Evolutionary conservation across 1,284 basidiomycete genomes (phyloP).

Genomic region (Naganishia sp.): DNA sequence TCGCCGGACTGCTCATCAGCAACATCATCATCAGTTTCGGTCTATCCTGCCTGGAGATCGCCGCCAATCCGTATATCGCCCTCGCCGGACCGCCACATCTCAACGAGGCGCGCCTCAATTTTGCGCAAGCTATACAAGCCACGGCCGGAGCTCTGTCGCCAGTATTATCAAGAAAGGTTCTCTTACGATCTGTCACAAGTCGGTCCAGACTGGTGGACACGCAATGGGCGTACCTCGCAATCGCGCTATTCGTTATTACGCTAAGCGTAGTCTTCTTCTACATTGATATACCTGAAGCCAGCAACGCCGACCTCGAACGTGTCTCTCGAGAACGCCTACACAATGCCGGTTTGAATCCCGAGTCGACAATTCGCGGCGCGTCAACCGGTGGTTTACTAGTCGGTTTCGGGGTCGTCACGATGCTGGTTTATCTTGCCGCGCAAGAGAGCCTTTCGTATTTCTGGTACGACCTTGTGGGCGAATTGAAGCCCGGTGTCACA

Average conservation of each 20-base stretch:
- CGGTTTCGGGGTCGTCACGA: conserved; percentile 38
- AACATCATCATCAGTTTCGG: conserved; percentile 50
- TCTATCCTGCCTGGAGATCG: conserved; percentile 47
- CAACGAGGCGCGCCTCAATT: conserved; percentile 48
- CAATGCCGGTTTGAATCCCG: conserved; percentile 8
- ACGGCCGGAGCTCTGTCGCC: conserved; percentile 46
- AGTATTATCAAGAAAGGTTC: conserved; percentile 45
- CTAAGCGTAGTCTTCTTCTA: conserved; percentile 52
- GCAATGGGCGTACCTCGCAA: conserved; percentile 53
- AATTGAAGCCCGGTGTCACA: conserved; percentile 31
- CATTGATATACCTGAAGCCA: conserved; percentile 48
- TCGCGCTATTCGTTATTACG: conserved; percentile 49
- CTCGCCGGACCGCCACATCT: conserved; percentile 51
- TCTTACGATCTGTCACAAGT: conserved; percentile 42
- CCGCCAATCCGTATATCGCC: conserved; percentile 53
- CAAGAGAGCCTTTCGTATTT: conserved; percentile 49
- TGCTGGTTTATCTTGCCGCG: conserved; percentile 48
- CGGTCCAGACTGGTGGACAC: conserved; percentile 44
- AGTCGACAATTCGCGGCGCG: conserved; percentile 7
- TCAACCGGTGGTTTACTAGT: conserved; percentile 5
- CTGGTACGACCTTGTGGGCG: conserved; percentile 37
- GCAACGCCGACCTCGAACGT: conserved; percentile 47
- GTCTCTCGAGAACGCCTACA: conserved; percentile 40
- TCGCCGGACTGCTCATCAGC: conserved; percentile 50
- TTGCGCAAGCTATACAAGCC: conserved; percentile 52